Base-by-base conservation (phyloP, 768 basidiomycete species). In the Paxillus ammoniavirescens region DNA sequence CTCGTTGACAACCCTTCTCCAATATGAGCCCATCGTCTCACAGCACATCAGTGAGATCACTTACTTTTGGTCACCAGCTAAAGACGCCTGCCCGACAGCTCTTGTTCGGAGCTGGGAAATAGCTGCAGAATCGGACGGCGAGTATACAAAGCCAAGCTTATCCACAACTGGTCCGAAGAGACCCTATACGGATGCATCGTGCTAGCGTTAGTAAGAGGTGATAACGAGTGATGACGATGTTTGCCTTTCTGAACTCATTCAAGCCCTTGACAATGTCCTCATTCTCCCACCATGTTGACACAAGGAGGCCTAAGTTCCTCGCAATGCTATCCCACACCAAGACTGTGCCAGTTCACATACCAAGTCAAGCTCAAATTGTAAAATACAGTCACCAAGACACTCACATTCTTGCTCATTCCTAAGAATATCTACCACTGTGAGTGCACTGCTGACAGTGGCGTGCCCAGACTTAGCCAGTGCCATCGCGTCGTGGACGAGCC, bases 231-330 rank as follows among this genome's bases (percentile, higher is more conserved):
- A 55, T 52, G 36, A n/a, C 38, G 18, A 9, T 8, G 67, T 81
- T 50, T 65, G 87, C 89, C 63, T 76, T 72, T 54, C 81, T 75
- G 69, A 91, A 82, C 9, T 72, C 77, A 54, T 89, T 76, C 45
- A 95, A 64, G 44, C 77, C 73, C 36, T 76, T 77, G 35, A 73
- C 75, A 59, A 77, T 74, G 28, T 73, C 76, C 33, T 70, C 73
- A 63, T 92, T 73, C 69, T 96, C 93, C 89, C 91, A 97, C 89
- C 93, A 97, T 2, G 83, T 81, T 7, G 76, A 79, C 9, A 75
- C 66, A 30, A 97, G 69, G 35, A 73, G 68, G 26, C 64, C 60
- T 47, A 98, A 69, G 47, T 78, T 83, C 10, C 75, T 72, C 4
- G 78, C 71, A 44, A 95, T 83, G 52, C 82, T 82, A 46, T 81